Percentiles rank a stretch among this genome's conserved stretches.
phyloP scores from a whole-genome alignment of 148 eudicot genomes.

The Polygonum maritimum region DNA sequence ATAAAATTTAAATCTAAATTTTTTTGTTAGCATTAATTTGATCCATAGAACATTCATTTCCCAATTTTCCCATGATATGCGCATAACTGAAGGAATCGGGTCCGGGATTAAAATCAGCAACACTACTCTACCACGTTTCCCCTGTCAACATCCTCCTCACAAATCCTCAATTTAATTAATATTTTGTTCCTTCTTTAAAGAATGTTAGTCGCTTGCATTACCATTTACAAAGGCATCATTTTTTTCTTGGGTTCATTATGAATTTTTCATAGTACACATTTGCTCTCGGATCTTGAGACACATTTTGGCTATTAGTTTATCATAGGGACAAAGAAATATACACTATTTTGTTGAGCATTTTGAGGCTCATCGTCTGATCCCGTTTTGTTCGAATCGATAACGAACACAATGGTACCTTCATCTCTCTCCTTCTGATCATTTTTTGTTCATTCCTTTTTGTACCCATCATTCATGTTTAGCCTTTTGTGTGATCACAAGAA shows the following conservation, averaged over 20 bases:
- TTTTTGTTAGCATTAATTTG: too few species aligned
- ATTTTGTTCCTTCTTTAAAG: background rate
- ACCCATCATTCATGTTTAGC: too few species aligned
- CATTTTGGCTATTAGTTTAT: background rate
- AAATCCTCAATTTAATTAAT: background rate
- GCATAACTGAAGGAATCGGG: background rate
- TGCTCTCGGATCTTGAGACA: slow-evolving; percentile 1
- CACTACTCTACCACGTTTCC: slow-evolving; percentile 5
- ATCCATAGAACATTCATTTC: too few species aligned
- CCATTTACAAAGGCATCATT: background rate
- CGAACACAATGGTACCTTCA: background rate
- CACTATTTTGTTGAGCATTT: background rate
- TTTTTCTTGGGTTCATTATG: background rate
- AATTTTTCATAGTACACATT: background rate
- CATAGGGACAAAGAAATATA: background rate
- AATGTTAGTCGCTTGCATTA: background rate
- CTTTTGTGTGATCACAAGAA: too few species aligned
- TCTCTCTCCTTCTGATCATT: background rate
- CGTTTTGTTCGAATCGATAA: background rate
- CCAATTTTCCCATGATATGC: background rate
- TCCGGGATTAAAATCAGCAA: background rate
- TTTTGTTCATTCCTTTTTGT: too few species aligned
- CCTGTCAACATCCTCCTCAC: background rate
- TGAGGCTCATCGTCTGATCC: background rate
- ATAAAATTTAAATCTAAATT: too few species aligned